Conservation (phyloP, 1,284 basidiomycete genomes). For the Trichosporon sp. region DNA sequence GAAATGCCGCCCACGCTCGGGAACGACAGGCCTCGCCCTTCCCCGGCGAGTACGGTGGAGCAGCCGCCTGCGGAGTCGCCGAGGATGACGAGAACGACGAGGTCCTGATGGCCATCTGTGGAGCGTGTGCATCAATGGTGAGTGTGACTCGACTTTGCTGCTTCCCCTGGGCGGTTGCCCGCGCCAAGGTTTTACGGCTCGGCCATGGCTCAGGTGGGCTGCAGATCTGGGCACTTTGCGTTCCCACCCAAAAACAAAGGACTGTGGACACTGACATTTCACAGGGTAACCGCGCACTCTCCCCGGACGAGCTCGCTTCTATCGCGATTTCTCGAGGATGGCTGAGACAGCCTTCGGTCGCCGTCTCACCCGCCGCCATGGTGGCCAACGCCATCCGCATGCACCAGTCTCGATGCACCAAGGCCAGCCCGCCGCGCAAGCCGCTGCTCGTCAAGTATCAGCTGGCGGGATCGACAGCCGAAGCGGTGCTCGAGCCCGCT, state of each 20-base stretch:
- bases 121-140: constrained; percentile 38
- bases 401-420: constrained; percentile 39
- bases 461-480: constrained; percentile 41
- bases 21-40: constrained; percentile 40
- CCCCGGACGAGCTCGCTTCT: constrained; percentile 41
- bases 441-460: constrained; percentile 43
- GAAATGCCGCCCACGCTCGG: constrained; percentile 31
- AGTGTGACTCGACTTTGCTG: constrained; percentile 16
- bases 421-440: constrained; percentile 26
- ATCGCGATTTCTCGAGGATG: constrained; percentile 41
- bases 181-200: neutral
- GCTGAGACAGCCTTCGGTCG: constrained; percentile 45
- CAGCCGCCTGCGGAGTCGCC: constrained; percentile 33
- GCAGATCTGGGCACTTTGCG: neutral
- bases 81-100: constrained; percentile 45
- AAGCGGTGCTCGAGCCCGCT: constrained; percentile 40
- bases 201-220: neutral
- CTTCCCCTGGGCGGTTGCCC: neutral
- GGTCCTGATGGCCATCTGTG: constrained; percentile 45
- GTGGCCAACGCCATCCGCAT: constrained; percentile 44
- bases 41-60: constrained; percentile 38
- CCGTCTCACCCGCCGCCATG: constrained; percentile 36
- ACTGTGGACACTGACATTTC: constrained; percentile 11
- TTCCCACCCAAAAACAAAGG: neutral
- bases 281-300: constrained; percentile 45